Percentiles rank a stretch among this genome's conserved stretches.
These are phyloP conservation scores for Arabidopsis thaliana DNA, from an alignment of 345 rosid species.

Conservation along the genomic window DNA sequence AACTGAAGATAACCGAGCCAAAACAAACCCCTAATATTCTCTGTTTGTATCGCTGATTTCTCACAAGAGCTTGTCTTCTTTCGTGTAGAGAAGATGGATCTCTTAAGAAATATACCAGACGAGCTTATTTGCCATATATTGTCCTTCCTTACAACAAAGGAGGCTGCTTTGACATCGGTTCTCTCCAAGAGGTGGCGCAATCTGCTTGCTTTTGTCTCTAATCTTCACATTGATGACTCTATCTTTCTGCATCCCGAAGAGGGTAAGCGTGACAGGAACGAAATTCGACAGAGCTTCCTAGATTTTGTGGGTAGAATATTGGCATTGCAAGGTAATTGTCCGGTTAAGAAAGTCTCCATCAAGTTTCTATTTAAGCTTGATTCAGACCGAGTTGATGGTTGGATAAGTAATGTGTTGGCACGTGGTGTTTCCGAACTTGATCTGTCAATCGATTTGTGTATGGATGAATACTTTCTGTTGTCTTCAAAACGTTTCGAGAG, in stretches of 20 bases:
- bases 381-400: not conserved
- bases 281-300: not conserved
- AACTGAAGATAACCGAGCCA: no score
- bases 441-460: not conserved
- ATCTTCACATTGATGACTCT: slow-evolving; percentile 1
- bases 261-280: not conserved
- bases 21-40: no score
- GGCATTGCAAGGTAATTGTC: not conserved
- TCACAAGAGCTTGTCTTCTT: not conserved
- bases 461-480: not conserved
- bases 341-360: not conserved
- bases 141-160: slow-evolving; percentile 4
- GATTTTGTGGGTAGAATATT: not conserved
- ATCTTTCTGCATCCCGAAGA: not conserved
- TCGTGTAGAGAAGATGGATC: slow-evolving; percentile 8
- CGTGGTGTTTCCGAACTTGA: not conserved
- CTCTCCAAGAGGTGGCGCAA: slow-evolving; percentile 11
- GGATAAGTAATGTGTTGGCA: not conserved
- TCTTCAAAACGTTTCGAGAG: not conserved
- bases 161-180: slow-evolving; percentile 11
- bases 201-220: not conserved
- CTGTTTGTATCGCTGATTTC: no score
- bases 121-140: slow-evolving; percentile 4
- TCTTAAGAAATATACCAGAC: not conserved
- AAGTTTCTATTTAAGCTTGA: not conserved